Base-by-base conservation (phyloP, 257 asterid genomes). In the Henckelia pumila region DNA sequence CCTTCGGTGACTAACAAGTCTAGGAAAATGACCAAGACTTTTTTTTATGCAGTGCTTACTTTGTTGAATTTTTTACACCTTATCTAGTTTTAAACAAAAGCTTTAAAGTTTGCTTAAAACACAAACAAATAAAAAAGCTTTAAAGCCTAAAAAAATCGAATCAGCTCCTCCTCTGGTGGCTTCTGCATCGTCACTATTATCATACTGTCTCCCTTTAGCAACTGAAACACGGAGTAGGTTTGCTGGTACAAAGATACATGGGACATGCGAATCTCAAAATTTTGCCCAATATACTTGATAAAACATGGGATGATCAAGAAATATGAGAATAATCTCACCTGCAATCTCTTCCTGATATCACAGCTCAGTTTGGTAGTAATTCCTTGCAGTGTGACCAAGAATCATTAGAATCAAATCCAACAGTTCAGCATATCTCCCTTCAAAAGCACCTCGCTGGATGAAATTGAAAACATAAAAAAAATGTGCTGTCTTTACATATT, bases 211-310 rank as follows among this genome's bases (percentile, higher is more conserved):
- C 44, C 21, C 25, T 56, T 56, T 62, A 56, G 56, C 62, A n/a
- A 68, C 72, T 35, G 55, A 28, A 57, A 57, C 24, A 33, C 47
- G 58, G 72, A 67, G 56, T 37, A 56, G 58, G 17, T 47, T 67
- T 57, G 65, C 56, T 26, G 62, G 56, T 28, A 29, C 62, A 20
- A 66, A n/a, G 47, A 53, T 52, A 29, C 28, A 33, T 66, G 62
- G 24, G 21, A n/a, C 35, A 16, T 16, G 62, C 25, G 20, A 22
- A 49, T 66, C 62, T 66, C 47, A 3, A 1, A n/a, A 5, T 17
- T 50, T 53, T 19, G 37, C 26, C 47, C 14, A 10, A 28, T 26
- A 4, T 8, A 44, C 53, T 44, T 5, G 53, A 14, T 16, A 44
- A 44, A 44, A 14, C 53, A 44, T 4, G 53, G 53, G 11, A 14